Conservation (phyloP, 2,329 filamentous ascomycete genomes). For the Moelleriella libera region DNA sequence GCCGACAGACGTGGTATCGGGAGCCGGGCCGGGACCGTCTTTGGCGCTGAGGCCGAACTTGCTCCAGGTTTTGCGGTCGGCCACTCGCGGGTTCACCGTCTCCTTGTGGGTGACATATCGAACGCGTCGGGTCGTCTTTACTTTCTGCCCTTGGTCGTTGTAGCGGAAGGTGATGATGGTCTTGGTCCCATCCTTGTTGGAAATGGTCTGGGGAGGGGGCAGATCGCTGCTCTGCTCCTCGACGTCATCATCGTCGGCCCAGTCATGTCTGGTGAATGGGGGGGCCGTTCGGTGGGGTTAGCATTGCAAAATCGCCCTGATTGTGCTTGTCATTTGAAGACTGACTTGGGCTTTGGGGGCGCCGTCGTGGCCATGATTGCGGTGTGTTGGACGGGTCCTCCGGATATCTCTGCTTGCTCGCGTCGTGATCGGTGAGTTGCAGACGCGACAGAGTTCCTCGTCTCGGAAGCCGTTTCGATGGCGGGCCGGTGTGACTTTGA, state of each 20-base stretch:
- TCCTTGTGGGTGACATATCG: conserved; percentile 84
- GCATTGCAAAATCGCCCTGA: conserved; percentile 5
- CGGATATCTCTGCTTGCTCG: background rate
- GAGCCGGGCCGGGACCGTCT: conserved; percentile 67
- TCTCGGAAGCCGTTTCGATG: no score
- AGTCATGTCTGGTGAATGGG: conserved; percentile 47
- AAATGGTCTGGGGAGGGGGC: conserved; percentile 74
- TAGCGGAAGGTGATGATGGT: conserved; percentile 81
- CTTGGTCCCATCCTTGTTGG: conserved; percentile 97
- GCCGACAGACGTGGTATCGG: conserved; percentile 82
- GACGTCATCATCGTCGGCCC: conserved; percentile 92
- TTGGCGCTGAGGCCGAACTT: conserved; percentile 90
- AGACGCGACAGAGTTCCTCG: no score
- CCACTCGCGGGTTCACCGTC: conserved; percentile 90
- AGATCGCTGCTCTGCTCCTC: conserved; percentile 57
- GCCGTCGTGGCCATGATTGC: conserved; percentile 23
- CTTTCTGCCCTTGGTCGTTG: conserved; percentile 88
- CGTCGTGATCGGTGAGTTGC: background rate
- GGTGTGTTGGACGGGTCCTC: conserved; percentile 3
- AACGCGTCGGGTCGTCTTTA: conserved; percentile 94
- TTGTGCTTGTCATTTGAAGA: background rate
- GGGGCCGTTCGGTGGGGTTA: conserved; percentile 19
- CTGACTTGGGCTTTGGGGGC: conserved; percentile 26
- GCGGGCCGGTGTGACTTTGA: no score
- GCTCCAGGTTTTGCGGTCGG: conserved; percentile 80